Base-by-base conservation (phyloP, 345 rosid species). In the Rhodamnia rubescens region DNA sequence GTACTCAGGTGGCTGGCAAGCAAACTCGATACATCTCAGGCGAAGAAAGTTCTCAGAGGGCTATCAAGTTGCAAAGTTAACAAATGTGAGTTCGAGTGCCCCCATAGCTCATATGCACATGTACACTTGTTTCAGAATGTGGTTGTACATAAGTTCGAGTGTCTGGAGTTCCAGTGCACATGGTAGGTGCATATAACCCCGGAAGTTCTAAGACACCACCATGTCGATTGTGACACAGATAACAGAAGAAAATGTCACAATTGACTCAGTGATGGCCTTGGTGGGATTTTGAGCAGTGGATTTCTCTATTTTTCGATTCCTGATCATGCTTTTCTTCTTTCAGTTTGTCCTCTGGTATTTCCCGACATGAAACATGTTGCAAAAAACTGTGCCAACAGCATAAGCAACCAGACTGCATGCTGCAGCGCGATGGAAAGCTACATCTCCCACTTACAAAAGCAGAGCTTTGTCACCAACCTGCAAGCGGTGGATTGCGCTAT, bases 401-500 rank as follows among this genome's bases (percentile, higher is more conserved):
- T 90, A 88, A 92, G 87, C 87, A 92, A 94, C 86, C 90, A 85
- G 49, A 89, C 94, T 32, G 95, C 89, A 53, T 96, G 99, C 89
- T 97, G 99, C 27, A 58, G 74, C 74, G 94, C 96, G 82, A 92
- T 97, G 98, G 95, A 91, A 52, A 95, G 92, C 90, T 96, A 97
- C 7, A 92, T 96, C 27, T 91, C 98, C 84, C 98, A 96, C 92
- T 91, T 97, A 89, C 99, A 97, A 84, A 97, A 97, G 90, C 99
- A 97, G 90, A 91, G 93, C 87, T 95, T 97, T 40, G 90, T 96
- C 59, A 97, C 99, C 50, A 97, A 97, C 92, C 92, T 97, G 91
- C 99, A 96, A 86, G 98, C 98, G 83, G 88, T 95, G 90, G 95
- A 97, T 87, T 97, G 99, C 40, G 97, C 99, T 84, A 88, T 96